phyloP scores from a whole-genome alignment of 2,329 filamentous ascomycete genomes.

The Ceratocystis alfenasii region DNA sequence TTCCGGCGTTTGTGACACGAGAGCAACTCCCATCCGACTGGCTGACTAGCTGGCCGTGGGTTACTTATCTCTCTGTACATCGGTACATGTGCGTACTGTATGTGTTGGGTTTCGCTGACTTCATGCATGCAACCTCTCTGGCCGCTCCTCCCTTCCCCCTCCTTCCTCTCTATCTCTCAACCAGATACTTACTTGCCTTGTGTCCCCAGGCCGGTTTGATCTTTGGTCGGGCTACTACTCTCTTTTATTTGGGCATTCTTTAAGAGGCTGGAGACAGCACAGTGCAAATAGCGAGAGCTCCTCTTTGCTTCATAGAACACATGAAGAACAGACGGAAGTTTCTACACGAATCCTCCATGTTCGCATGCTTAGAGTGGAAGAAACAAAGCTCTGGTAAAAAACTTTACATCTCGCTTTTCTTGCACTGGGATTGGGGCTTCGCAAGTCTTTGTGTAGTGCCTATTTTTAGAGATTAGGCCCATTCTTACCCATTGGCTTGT shows the following conservation, averaged over 20 bases:
- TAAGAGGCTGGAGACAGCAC: too few species aligned
- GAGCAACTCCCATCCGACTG: background rate
- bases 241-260: too few species aligned
- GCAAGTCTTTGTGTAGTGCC: background rate
- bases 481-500: background rate
- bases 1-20: background rate
- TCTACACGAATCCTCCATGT: background rate
- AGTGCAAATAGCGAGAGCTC: background rate
- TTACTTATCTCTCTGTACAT: background rate
- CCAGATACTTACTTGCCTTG: too few species aligned
- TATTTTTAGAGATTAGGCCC: background rate
- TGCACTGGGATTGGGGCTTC: background rate
- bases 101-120: constrained; percentile 3
- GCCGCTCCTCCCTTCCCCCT: background rate
- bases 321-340: background rate
- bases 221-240: background rate
- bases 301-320: background rate
- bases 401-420: background rate
- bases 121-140: constrained; percentile 4
- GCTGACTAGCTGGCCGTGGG: background rate
- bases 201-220: background rate
- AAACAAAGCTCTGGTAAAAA: constrained; percentile 1
- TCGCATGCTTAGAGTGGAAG: background rate
- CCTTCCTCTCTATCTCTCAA: too few species aligned
- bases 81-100: background rate